Evolutionary conservation across 78 protist genomes (phyloP).

Genomic region (Diacronema lutheri): DNA sequence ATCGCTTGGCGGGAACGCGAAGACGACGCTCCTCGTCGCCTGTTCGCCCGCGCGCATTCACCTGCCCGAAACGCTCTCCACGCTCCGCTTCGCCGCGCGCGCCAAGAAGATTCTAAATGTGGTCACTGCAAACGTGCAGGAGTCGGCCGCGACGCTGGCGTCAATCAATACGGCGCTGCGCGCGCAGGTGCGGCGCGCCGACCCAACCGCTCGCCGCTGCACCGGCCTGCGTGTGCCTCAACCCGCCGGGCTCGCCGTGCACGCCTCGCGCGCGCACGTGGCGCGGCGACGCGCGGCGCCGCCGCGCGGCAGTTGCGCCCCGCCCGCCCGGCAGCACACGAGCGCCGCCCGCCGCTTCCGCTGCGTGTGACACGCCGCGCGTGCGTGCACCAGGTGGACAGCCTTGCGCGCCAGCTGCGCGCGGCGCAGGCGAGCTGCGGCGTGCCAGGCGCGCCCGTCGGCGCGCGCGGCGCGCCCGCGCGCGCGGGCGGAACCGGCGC

Average conservation of each 20-base stretch:
- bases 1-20: constrained; percentile 64
- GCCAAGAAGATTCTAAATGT: constrained; percentile 35
- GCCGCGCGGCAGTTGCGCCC: no score
- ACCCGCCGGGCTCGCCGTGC: background rate
- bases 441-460: no score
- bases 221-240: background rate
- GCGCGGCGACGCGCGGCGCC: background rate
- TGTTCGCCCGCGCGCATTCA: constrained; percentile 57
- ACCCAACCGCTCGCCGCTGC: background rate
- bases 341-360: no score
- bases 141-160: background rate
- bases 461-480: background rate
- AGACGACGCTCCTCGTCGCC: constrained; percentile 57
- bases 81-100: constrained; percentile 73
- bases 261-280: background rate
- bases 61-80: constrained; percentile 70
- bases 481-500: background rate
- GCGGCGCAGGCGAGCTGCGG: no score
- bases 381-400: no score
- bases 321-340: no score
- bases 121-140: background rate
- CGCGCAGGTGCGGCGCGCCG: background rate
- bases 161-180: background rate
- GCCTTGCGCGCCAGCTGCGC: no score
- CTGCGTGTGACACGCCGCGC: no score